phyloP scores from a whole-genome alignment of 2,329 filamentous ascomycete species.

The Pseudomassariella vexata region DNA sequence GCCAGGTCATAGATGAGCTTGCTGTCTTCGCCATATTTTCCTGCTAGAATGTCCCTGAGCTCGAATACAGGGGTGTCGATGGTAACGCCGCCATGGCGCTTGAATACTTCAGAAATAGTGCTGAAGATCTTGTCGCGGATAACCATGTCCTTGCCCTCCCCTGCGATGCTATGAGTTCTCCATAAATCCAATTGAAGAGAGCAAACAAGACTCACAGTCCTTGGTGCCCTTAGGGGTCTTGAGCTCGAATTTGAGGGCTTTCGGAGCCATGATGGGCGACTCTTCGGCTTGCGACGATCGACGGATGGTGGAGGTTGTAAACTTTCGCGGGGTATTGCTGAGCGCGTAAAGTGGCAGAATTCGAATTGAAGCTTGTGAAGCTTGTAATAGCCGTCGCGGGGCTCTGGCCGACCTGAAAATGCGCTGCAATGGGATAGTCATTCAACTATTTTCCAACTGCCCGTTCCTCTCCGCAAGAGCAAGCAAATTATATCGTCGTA shows the following conservation, averaged over 20 bases:
- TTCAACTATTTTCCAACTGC: conserved; percentile 9
- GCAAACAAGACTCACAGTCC: conserved; percentile 52
- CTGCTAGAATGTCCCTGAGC: conserved; percentile 67
- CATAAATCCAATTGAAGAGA: background rate
- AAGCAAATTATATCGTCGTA: conserved; percentile 4
- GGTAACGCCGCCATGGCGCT: conserved; percentile 63
- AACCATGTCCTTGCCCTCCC: conserved; percentile 72
- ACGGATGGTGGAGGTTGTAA: conserved; percentile 2
- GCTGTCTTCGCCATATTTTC: conserved; percentile 39
- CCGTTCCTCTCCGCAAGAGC: conserved; percentile 5
- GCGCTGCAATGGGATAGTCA: conserved; percentile 9
- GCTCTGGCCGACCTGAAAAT: conserved; percentile 5
- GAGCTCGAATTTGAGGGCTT: conserved; percentile 55
- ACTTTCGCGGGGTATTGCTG: conserved; percentile 8
- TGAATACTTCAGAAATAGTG: conserved; percentile 35
- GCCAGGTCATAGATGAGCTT: conserved; percentile 73
- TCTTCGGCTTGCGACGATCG: conserved; percentile 3
- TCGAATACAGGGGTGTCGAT: conserved; percentile 72
- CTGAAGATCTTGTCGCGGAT: conserved; percentile 75
- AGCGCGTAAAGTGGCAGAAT: conserved; percentile 1
- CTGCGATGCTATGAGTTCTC: conserved; percentile 23
- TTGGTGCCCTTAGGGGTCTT: conserved; percentile 91
- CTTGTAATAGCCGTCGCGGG: conserved; percentile 1
- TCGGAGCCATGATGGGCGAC: conserved; percentile 28
- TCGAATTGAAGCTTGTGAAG: conserved; percentile 2